Conservation (phyloP, 805 yeast species). For the Ogataea degrootiae region DNA sequence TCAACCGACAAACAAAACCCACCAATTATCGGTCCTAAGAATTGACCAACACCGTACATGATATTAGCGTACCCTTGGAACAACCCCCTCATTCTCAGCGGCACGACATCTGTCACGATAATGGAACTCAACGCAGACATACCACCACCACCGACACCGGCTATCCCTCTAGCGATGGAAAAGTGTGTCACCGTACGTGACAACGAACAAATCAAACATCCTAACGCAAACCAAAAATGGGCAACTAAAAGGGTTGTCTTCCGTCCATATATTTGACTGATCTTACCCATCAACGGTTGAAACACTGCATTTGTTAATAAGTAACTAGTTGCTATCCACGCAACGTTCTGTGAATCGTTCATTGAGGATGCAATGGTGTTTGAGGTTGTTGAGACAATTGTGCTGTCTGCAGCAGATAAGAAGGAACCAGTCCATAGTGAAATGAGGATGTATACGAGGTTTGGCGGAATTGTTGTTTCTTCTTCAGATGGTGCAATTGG, state of each 20-base stretch:
- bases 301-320: constrained; percentile 66
- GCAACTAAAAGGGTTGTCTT: constrained; percentile 40
- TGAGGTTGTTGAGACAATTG: constrained; percentile 56
- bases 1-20: constrained; percentile 32
- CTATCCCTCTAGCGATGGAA: constrained; percentile 46
- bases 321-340: constrained; percentile 74
- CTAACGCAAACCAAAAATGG: constrained; percentile 40
- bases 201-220: constrained; percentile 40
- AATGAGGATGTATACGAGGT: constrained; percentile 16
- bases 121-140: constrained; percentile 46
- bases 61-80: constrained; percentile 47
- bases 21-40: constrained; percentile 42
- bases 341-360: constrained; percentile 42
- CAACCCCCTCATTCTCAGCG: constrained; percentile 47
- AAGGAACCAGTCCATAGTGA: constrained; percentile 44
- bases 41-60: constrained; percentile 35
- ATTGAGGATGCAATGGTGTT: constrained; percentile 57
- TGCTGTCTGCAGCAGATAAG: constrained; percentile 53
- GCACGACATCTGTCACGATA: constrained; percentile 51
- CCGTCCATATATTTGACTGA: constrained; percentile 62
- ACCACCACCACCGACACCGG: constrained; percentile 60
- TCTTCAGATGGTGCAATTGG: background rate
- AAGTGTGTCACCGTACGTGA: constrained; percentile 39
- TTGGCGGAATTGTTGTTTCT: constrained; percentile 19
- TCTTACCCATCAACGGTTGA: constrained; percentile 69